These are phyloP conservation scores for Backusella sp. DNA, from an alignment of 192 early-diverging fungal genomes.

Conservation along the genomic window DNA sequence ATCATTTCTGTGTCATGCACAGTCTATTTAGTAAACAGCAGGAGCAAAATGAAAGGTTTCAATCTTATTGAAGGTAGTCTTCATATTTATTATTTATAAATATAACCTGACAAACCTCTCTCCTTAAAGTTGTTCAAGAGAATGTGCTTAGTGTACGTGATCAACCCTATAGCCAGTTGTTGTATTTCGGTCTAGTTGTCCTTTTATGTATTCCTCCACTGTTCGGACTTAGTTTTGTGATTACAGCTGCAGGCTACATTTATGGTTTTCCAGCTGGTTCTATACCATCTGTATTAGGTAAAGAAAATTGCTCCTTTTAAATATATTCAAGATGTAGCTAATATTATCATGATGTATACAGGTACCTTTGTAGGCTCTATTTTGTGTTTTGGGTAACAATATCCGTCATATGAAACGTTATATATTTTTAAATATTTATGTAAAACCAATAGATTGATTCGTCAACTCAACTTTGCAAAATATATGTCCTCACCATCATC, in stretches of 20 bases:
- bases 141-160: constrained; percentile 14
- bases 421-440: neutral
- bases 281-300: constrained; percentile 44
- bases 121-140: constrained; percentile 15
- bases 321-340: neutral
- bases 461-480: constrained; percentile 14
- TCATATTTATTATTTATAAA: neutral
- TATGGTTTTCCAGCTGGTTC: constrained; percentile 48
- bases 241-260: constrained; percentile 45
- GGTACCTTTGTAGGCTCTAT: constrained; percentile 23
- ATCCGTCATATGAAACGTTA: neutral
- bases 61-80: neutral
- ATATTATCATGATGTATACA: neutral
- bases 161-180: constrained; percentile 15
- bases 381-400: neutral
- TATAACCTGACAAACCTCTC: neutral
- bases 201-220: constrained; percentile 48
- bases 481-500: constrained; percentile 15
- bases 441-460: constrained; percentile 13
- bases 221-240: constrained; percentile 42
- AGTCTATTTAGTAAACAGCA: neutral
- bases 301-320: neutral
- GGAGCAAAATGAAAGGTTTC: neutral
- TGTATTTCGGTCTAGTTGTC: constrained; percentile 26
- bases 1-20: too few species aligned